phyloP scores from a whole-genome alignment of 106 monocot genomes.

The Dioscorea alata region DNA sequence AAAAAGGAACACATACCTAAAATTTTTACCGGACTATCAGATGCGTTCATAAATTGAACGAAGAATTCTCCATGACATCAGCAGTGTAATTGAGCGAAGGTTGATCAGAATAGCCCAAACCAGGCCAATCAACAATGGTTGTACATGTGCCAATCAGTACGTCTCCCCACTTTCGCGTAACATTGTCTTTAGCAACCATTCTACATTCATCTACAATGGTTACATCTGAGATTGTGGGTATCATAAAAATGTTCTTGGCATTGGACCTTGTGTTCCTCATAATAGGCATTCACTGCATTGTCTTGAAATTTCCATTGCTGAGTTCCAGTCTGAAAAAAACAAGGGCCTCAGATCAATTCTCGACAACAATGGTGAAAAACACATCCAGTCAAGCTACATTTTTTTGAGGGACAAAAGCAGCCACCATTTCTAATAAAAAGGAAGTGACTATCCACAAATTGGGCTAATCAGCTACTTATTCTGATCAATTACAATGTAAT shows the following conservation, averaged over 20 bases:
- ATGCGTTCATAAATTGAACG: constrained; percentile 52
- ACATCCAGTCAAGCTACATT: too few species aligned
- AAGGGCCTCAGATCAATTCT: neutral
- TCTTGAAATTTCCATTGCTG: constrained; percentile 83
- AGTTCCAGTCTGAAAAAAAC: constrained; percentile 43
- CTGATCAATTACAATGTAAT: too few species aligned
- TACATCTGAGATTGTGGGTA: constrained; percentile 96
- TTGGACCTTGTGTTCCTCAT: constrained; percentile 59
- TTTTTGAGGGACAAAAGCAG: too few species aligned
- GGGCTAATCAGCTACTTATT: too few species aligned
- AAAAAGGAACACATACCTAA: constrained; percentile 35
- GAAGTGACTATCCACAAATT: too few species aligned
- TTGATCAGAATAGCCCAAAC: constrained; percentile 87
- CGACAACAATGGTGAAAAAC: neutral
- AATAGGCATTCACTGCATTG: constrained; percentile 53
- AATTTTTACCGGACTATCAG: constrained; percentile 51
- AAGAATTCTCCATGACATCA: constrained; percentile 94
- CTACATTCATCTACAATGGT: constrained; percentile 97
- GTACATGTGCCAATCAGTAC: constrained; percentile 56
- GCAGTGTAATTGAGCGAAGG: constrained; percentile 82
- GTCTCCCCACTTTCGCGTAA: constrained; percentile 41
- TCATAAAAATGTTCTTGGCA: constrained; percentile 68
- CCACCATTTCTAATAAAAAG: too few species aligned
- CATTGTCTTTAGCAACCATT: constrained; percentile 70
- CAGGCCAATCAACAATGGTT: constrained; percentile 97